A percentile compares a stretch with the other conserved stretches of the same genome.
Evolutionary conservation across 73 alveolate genomes (phyloP).

Genomic region (Tetrahymena malaccensis): DNA sequence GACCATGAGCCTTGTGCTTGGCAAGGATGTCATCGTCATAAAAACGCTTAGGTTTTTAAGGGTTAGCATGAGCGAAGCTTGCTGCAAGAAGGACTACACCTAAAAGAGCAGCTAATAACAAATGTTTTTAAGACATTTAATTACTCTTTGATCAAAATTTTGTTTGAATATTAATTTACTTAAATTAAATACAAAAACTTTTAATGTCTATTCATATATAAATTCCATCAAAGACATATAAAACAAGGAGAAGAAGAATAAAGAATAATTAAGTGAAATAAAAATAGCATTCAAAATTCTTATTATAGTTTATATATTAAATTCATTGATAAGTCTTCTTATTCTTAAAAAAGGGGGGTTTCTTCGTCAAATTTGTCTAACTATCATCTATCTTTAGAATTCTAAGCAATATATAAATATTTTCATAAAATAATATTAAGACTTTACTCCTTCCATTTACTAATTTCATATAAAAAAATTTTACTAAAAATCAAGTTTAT

Average conservation of each 20-base stretch:
- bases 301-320: background rate
- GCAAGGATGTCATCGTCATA: background rate
- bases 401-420: too few relatives aligned
- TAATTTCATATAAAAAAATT: too few relatives aligned
- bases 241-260: background rate
- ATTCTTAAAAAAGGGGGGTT: background rate
- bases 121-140: background rate
- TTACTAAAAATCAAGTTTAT: background rate
- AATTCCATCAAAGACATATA: background rate
- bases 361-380: background rate
- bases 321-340: background rate
- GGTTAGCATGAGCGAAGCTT: background rate
- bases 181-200: background rate
- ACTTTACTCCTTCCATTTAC: background rate
- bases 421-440: background rate
- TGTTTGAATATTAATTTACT: background rate
- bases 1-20: constrained; percentile 12
- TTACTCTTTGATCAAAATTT: background rate
- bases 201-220: background rate
- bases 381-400: background rate
- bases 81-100: background rate
- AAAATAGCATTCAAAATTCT: background rate
- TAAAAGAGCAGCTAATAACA: background rate
- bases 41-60: background rate
- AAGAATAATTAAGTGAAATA: background rate